These are phyloP conservation scores for Furcasterigmium sp. DNA, from an alignment of 2,329 filamentous ascomycete genomes.

Conservation along the genomic window DNA sequence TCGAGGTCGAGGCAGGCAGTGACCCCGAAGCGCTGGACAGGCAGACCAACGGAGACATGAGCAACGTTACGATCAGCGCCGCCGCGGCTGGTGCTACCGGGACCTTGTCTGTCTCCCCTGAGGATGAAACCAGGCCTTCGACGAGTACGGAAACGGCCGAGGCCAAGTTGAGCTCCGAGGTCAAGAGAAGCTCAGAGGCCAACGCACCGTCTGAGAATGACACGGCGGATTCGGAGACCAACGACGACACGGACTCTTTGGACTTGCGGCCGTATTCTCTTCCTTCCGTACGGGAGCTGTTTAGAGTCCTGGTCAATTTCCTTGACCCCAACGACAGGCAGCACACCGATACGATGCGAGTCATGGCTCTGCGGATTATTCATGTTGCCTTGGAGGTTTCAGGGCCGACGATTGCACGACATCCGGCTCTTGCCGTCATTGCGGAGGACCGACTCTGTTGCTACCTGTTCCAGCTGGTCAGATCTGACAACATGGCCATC, in stretches of 20 bases:
- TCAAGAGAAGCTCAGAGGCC: background rate
- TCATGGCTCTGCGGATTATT: conserved; percentile 96
- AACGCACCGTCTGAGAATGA: background rate
- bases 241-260: conserved; percentile 39
- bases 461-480: conserved; percentile 91
- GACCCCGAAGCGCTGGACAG: conserved; percentile 62
- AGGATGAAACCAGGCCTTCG: background rate
- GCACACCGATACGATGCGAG: conserved; percentile 90
- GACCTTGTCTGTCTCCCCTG: background rate
- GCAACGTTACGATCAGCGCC: conserved; percentile 73
- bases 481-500: conserved; percentile 94
- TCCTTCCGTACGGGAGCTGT: conserved; percentile 89
- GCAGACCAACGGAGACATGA: conserved; percentile 62
- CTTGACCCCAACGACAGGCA: conserved; percentile 89
- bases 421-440: conserved; percentile 79
- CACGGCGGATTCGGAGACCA: background rate
- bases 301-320: conserved; percentile 88
- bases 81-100: background rate
- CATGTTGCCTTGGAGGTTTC: conserved; percentile 96
- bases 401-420: conserved; percentile 87
- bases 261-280: conserved; percentile 85
- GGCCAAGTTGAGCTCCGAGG: background rate
- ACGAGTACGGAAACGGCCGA: background rate
- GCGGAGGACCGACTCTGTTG: conserved; percentile 92
- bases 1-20: conserved; percentile 71